phyloP scores from a whole-genome alignment of 805 yeast genomes.

The Huiozyma naganishii region DNA sequence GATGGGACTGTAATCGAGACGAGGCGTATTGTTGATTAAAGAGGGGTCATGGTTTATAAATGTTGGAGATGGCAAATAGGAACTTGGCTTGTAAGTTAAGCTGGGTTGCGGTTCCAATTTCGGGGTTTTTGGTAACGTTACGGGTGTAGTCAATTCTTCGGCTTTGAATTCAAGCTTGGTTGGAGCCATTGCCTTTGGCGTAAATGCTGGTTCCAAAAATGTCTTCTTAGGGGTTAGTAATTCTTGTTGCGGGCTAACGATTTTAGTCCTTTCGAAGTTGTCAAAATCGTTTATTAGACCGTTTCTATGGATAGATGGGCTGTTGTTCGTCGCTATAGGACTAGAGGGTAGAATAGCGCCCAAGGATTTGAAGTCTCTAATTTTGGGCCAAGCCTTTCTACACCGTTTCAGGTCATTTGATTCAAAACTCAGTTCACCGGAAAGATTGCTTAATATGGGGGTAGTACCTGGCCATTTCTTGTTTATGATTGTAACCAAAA shows the following conservation, averaged over 20 bases:
- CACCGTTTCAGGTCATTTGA: slow-evolving; percentile 61
- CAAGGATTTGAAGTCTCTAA: slow-evolving; percentile 68
- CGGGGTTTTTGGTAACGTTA: not conserved
- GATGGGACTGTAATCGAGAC: slow-evolving; percentile 18
- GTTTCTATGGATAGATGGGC: not conserved
- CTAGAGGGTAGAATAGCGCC: slow-evolving; percentile 22
- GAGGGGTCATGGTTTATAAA: slow-evolving; percentile 6
- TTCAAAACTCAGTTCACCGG: slow-evolving; percentile 47
- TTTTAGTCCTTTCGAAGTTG: slow-evolving; percentile 1
- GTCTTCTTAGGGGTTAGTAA: not conserved
- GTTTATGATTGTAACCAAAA: slow-evolving; percentile 64
- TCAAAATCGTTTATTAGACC: slow-evolving; percentile 21
- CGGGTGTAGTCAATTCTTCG: not conserved
- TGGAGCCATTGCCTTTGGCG: no score
- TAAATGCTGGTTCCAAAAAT: no score
- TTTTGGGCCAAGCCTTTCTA: slow-evolving; percentile 48
- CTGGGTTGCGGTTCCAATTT: not conserved
- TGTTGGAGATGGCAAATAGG: slow-evolving; percentile 2
- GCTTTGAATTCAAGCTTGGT: not conserved
- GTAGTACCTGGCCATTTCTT: slow-evolving; percentile 41
- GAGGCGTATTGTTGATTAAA: slow-evolving; percentile 8
- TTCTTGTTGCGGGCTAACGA: not conserved
- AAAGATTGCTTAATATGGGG: slow-evolving; percentile 51
- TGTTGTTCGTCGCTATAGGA: not conserved
- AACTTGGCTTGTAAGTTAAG: not conserved